Conservation (phyloP, 441 rosid genomes). For the Jatropha multifida region DNA sequence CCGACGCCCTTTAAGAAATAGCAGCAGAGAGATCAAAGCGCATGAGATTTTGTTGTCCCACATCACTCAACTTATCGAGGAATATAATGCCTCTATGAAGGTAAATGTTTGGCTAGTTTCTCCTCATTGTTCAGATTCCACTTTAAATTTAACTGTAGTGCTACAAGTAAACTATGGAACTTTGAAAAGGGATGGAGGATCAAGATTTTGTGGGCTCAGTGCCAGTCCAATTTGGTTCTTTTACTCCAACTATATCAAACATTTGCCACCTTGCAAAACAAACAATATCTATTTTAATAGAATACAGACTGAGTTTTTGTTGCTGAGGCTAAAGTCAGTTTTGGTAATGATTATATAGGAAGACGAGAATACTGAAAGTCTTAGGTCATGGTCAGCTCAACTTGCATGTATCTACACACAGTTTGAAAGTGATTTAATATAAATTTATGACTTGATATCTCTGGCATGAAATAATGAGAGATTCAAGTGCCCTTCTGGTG, state of each 20-base stretch:
- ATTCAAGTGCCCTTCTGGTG: too few species aligned
- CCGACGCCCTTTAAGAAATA: conserved; percentile 53
- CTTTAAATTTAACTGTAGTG: background rate
- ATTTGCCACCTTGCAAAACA: background rate
- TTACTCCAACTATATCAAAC: background rate
- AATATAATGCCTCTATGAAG: conserved; percentile 47
- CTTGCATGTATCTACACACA: background rate
- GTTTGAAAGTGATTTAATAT: background rate
- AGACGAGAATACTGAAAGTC: background rate
- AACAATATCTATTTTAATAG: background rate
- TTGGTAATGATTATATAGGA: background rate
- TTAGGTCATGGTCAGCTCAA: background rate
- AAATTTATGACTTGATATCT: background rate
- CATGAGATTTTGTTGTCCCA: conserved; percentile 56
- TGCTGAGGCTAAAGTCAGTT: background rate
- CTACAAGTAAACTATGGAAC: background rate
- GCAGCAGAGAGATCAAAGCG: conserved; percentile 56
- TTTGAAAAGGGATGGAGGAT: background rate
- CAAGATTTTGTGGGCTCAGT: conserved; percentile 3
- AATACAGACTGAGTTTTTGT: background rate
- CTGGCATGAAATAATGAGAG: background rate
- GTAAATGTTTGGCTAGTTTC: conserved; percentile 32
- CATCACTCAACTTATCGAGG: conserved; percentile 41
- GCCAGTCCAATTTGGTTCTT: background rate
- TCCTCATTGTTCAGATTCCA: background rate